phyloP scores from a whole-genome alignment of 2,329 filamentous ascomycete genomes.

The Sporothrix schenckii region DNA sequence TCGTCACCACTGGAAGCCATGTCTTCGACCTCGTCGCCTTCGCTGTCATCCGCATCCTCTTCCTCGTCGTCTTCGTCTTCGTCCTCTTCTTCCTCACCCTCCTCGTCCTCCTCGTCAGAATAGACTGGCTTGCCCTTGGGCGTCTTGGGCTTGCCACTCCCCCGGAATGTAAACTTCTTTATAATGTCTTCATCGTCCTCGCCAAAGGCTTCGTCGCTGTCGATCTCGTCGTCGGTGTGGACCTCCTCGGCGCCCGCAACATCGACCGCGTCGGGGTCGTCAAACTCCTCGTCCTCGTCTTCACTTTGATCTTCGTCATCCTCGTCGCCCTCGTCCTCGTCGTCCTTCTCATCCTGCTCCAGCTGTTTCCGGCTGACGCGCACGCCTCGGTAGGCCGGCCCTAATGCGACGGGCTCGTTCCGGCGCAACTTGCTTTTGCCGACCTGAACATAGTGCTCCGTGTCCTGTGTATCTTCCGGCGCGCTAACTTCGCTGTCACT shows the following conservation, averaged over 20 bases:
- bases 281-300: slow-evolving; percentile 46
- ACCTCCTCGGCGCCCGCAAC: slow-evolving; percentile 55
- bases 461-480: slow-evolving; percentile 61
- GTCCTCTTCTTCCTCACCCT: slow-evolving; percentile 42
- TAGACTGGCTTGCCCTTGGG: slow-evolving; percentile 45
- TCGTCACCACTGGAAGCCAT: slow-evolving; percentile 31
- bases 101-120: slow-evolving; percentile 39
- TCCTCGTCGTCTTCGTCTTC: slow-evolving; percentile 43
- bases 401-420: slow-evolving; percentile 68
- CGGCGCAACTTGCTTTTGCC: slow-evolving; percentile 84
- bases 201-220: slow-evolving; percentile 72
- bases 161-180: slow-evolving; percentile 68
- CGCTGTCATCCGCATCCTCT: slow-evolving; percentile 41
- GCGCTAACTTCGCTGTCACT: slow-evolving; percentile 55
- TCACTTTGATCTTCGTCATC: slow-evolving; percentile 49
- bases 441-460: slow-evolving; percentile 84
- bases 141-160: slow-evolving; percentile 57
- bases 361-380: slow-evolving; percentile 71
- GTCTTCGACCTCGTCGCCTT: slow-evolving; percentile 5
- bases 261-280: slow-evolving; percentile 60
- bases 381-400: slow-evolving; percentile 78
- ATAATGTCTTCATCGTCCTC: slow-evolving; percentile 84
- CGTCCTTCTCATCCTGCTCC: slow-evolving; percentile 59
- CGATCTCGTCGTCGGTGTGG: slow-evolving; percentile 63
- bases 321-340: slow-evolving; percentile 54